Conservation (phyloP, 2,329 filamentous ascomycete genomes). For the Monosporascus ibericus region DNA sequence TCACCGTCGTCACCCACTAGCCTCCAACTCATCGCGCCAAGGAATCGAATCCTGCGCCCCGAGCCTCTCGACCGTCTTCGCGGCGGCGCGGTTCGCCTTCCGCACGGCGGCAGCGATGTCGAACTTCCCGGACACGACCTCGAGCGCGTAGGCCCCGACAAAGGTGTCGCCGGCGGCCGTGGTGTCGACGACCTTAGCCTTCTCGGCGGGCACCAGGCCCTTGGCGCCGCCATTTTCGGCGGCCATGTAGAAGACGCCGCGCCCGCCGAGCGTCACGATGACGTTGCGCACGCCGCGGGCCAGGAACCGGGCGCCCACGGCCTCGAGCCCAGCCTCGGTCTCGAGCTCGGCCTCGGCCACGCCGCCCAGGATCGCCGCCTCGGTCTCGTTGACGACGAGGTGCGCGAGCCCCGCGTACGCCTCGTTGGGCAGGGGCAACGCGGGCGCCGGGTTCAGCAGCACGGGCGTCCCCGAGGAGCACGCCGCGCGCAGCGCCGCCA, state of each 20-base stretch:
- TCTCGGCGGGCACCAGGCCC: constrained; percentile 55
- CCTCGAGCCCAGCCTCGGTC: constrained; percentile 34
- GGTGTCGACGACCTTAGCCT: constrained; percentile 79
- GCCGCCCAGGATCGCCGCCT: constrained; percentile 68
- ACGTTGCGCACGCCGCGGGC: constrained; percentile 65
- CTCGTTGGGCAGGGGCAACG: constrained; percentile 58
- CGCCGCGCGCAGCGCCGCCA: constrained; percentile 52
- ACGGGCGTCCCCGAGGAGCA: constrained; percentile 49
- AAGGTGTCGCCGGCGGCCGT: constrained; percentile 95
- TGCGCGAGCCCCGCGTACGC: constrained; percentile 66
- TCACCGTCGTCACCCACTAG: not conserved
- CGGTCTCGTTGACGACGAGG: constrained; percentile 85
- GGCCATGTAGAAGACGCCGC: constrained; percentile 66
- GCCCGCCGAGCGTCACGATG: constrained; percentile 76
- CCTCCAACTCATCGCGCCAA: constrained; percentile 45
- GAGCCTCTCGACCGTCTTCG: constrained; percentile 57
- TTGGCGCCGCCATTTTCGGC: constrained; percentile 29
- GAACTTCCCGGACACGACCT: constrained; percentile 50
- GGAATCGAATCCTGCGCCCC: constrained; percentile 65
- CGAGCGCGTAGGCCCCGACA: constrained; percentile 78
- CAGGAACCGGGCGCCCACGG: constrained; percentile 56
- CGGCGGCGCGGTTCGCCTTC: constrained; percentile 57
- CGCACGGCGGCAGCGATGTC: constrained; percentile 54
- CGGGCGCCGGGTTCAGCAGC: constrained; percentile 81
- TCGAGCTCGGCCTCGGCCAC: constrained; percentile 44